Conservation (phyloP, 2,329 filamentous ascomycete genomes). For the Xylaria sp. region DNA sequence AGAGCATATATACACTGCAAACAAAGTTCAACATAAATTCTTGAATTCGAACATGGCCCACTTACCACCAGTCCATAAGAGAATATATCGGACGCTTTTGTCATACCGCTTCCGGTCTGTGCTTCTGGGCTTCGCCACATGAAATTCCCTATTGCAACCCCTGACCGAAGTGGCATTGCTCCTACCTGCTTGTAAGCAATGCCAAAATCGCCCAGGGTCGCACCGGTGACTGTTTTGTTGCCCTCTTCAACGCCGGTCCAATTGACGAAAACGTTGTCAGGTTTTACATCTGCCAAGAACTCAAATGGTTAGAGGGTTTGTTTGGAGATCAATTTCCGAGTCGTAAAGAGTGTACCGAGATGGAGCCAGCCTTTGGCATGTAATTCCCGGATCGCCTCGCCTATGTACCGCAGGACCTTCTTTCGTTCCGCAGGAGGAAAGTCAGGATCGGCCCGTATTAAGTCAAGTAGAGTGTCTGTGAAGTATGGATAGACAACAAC, state of each 20-base stretch:
- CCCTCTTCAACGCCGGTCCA: background rate
- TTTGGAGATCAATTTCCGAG: constrained; percentile 35
- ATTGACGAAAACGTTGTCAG: background rate
- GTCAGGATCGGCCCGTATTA: constrained; percentile 41
- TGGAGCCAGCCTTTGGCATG: constrained; percentile 45
- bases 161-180: background rate
- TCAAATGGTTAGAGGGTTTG: background rate
- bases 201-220: background rate
- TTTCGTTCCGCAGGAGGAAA: constrained; percentile 39
- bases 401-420: constrained; percentile 42
- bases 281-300: background rate
- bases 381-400: constrained; percentile 44
- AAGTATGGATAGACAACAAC: constrained; percentile 44
- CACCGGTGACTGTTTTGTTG: background rate
- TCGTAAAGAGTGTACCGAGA: constrained; percentile 37
- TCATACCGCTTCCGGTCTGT: background rate
- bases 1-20: constrained; percentile 46
- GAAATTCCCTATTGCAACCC: background rate
- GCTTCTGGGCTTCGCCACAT: background rate
- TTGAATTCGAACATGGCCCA: constrained; percentile 26
- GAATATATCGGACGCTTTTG: constrained; percentile 37
- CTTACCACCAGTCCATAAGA: constrained; percentile 46
- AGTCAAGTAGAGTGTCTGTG: constrained; percentile 40
- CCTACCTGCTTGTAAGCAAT: background rate
- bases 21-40: constrained; percentile 30